Evolutionary conservation across 2,329 filamentous ascomycete genomes (phyloP).

Genomic region (Diaporthe velutina): DNA sequence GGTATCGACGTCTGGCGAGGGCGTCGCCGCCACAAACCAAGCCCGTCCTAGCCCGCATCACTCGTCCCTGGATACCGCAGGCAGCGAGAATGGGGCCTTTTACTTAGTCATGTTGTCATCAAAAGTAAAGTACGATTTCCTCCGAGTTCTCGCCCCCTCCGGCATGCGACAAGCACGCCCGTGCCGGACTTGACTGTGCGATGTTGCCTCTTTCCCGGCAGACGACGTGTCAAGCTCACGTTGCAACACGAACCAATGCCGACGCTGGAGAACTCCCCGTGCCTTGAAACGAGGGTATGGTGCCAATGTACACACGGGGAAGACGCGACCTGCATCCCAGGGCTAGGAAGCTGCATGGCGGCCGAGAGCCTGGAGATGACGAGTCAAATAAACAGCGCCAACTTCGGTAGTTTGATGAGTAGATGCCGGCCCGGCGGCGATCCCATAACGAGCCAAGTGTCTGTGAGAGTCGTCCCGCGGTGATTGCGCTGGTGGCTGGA

Average conservation of each 20-base stretch:
- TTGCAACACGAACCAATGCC: neutral
- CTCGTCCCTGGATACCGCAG: neutral
- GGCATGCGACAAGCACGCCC: neutral
- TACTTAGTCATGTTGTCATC: conserved; percentile 7
- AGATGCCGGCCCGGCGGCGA: conserved; percentile 25
- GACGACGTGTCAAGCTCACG: neutral
- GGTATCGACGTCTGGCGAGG: conserved; percentile 16
- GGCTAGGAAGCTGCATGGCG: conserved; percentile 1
- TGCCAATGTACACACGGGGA: conserved; percentile 8
- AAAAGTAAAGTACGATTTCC: conserved; percentile 2
- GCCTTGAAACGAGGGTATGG: neutral
- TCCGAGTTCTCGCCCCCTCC: neutral
- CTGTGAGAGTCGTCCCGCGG: neutral
- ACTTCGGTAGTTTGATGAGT: conserved; percentile 17
- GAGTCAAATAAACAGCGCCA: conserved; percentile 12
- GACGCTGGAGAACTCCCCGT: conserved; percentile 1
- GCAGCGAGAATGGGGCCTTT: neutral
- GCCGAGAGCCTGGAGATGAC: conserved; percentile 19
- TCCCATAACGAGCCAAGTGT: neutral
- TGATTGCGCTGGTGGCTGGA: conserved; percentile 9
- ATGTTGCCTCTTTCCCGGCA: neutral
- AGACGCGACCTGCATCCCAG: conserved; percentile 23
- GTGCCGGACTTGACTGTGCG: neutral
- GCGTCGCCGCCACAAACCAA: conserved; percentile 13
- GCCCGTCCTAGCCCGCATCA: neutral